Conservation (phyloP, 1,284 basidiomycete genomes). For the Xerocomus cyaneibrunnescens region DNA sequence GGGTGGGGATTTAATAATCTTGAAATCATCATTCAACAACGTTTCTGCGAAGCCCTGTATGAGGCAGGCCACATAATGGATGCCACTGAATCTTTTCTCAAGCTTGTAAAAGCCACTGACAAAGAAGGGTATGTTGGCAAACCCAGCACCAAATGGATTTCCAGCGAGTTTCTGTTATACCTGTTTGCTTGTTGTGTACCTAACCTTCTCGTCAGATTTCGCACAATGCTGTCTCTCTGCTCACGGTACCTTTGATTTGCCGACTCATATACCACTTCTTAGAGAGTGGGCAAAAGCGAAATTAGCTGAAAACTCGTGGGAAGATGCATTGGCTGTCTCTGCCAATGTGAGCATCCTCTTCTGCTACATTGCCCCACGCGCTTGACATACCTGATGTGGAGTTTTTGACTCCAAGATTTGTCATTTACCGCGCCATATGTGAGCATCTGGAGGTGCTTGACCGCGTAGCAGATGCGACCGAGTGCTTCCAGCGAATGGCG, state of each 20-base stretch:
- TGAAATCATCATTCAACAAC: not conserved
- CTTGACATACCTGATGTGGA: not conserved
- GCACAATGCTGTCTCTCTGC: not conserved
- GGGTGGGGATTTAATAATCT: slow-evolving; percentile 2
- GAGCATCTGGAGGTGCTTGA: not conserved
- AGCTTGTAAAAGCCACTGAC: not conserved
- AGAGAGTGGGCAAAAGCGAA: not conserved
- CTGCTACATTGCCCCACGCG: too few species aligned
- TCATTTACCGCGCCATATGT: not conserved
- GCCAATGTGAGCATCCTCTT: not conserved
- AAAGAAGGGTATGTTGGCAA: not conserved
- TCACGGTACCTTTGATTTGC: not conserved
- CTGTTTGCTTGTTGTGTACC: not conserved
- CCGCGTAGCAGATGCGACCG: not conserved
- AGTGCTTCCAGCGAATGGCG: not conserved
- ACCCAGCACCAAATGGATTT: not conserved
- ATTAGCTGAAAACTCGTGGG: not conserved
- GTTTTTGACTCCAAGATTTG: not conserved
- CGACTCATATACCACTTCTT: not conserved
- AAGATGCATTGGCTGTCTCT: not conserved
- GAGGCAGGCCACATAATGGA: not conserved
- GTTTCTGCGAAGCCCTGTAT: too few species aligned
- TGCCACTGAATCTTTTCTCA: not conserved
- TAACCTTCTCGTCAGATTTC: not conserved
- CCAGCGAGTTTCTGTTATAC: not conserved